A percentile compares a stretch with the other conserved stretches of the same genome.
Evolutionary conservation across 2,329 filamentous ascomycete genomes (phyloP).

Genomic region (Neoscytalidium dimidiatum): DNA sequence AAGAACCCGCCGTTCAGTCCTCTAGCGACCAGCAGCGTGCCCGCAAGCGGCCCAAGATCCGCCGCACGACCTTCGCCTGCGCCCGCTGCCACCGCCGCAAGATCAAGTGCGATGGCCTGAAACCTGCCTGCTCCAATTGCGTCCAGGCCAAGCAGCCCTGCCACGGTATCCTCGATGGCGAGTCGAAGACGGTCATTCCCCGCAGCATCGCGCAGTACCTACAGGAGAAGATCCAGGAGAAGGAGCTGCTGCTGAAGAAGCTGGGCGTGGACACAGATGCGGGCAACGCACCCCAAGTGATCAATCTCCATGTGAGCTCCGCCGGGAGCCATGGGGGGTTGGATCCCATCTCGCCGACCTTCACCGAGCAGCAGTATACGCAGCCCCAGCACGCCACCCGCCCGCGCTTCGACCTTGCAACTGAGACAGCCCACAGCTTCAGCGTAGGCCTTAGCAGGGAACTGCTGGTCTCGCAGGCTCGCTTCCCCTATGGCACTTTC

Average conservation of each 20-base stretch:
- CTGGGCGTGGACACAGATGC: slow-evolving; percentile 13
- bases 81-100: slow-evolving; percentile 20
- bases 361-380: background rate
- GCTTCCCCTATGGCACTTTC: slow-evolving; percentile 18
- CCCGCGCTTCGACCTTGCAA: slow-evolving; percentile 8
- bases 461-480: slow-evolving; percentile 7
- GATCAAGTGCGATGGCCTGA: slow-evolving; percentile 20
- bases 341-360: background rate
- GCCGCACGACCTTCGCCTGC: slow-evolving; percentile 17
- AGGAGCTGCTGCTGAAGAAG: slow-evolving; percentile 13
- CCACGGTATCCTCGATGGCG: slow-evolving; percentile 21
- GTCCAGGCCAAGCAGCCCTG: slow-evolving; percentile 20
- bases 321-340: background rate
- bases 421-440: slow-evolving; percentile 15
- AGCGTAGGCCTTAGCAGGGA: background rate
- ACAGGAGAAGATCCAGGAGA: slow-evolving; percentile 20
- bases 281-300: background rate
- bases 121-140: slow-evolving; percentile 19
- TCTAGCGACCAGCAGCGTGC: slow-evolving; percentile 14
- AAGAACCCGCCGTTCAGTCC: background rate
- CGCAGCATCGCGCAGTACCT: slow-evolving; percentile 20
- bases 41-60: slow-evolving; percentile 19
- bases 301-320: background rate
- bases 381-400: background rate
- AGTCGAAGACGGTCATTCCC: slow-evolving; percentile 20